phyloP scores from a whole-genome alignment of 306 rosid species.

The Cicer cuneatum region DNA sequence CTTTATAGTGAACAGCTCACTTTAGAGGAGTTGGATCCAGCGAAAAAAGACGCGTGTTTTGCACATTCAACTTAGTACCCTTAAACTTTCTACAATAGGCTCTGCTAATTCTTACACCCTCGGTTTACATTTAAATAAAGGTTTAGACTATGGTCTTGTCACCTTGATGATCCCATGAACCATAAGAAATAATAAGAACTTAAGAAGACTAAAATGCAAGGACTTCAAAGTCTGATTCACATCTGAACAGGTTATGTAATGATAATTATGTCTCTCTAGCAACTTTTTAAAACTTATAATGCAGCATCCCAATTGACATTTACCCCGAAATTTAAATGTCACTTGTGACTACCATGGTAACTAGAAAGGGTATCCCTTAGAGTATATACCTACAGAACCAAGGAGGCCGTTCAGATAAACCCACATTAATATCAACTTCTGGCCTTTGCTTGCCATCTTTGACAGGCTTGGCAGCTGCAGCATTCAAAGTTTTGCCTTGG shows the following conservation, averaged over 20 bases:
- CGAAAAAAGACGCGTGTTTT: background rate
- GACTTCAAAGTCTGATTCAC: constrained; percentile 8
- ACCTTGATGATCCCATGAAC: constrained; percentile 33
- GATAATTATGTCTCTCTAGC: background rate
- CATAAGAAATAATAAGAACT: constrained; percentile 2
- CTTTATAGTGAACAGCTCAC: too few species aligned
- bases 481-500: constrained; percentile 61
- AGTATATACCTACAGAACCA: constrained; percentile 87
- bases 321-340: background rate
- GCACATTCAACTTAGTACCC: constrained; percentile 14
- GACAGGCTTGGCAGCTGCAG: constrained; percentile 59
- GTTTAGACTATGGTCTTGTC: background rate
- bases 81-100: constrained; percentile 16
- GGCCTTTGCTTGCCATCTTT: constrained; percentile 63
- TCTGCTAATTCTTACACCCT: background rate
- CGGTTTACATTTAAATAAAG: constrained; percentile 7
- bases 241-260: background rate
- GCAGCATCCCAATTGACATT: constrained; percentile 9
- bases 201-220: constrained; percentile 5
- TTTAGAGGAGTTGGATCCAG: too few species aligned
- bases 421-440: constrained; percentile 76
- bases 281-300: constrained; percentile 15
- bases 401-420: constrained; percentile 88
- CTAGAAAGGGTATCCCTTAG: constrained; percentile 3
- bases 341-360: constrained; percentile 5